Conservation (phyloP, 2,329 filamentous ascomycete species). For the Thelonectria rubi region DNA sequence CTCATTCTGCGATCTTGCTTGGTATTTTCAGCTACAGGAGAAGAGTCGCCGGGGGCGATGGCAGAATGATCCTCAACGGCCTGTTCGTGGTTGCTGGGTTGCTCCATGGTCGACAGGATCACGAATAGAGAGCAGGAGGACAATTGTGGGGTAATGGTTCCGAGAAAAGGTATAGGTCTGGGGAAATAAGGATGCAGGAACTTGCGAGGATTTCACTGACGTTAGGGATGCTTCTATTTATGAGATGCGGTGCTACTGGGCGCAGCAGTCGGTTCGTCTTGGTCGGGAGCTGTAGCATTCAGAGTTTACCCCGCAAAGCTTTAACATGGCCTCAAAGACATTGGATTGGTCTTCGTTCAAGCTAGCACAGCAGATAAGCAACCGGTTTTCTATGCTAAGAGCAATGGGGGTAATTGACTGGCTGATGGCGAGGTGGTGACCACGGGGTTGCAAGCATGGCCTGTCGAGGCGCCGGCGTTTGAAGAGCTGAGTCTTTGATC, state of each 20-base stretch:
- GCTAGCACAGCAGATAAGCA: background rate
- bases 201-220: background rate
- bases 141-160: background rate
- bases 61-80: constrained; percentile 35
- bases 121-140: background rate
- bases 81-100: constrained; percentile 38
- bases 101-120: constrained; percentile 34
- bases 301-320: constrained; percentile 43
- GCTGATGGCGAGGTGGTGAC: background rate
- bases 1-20: constrained; percentile 50
- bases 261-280: background rate
- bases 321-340: constrained; percentile 19
- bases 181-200: background rate
- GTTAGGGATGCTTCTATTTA: background rate
- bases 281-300: constrained; percentile 8
- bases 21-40: constrained; percentile 35
- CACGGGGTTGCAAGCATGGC: background rate
- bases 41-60: constrained; percentile 43
- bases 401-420: constrained; percentile 11
- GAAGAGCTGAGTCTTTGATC: constrained; percentile 34
- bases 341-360: constrained; percentile 7
- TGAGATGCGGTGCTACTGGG: background rate
- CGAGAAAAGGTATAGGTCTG: background rate
- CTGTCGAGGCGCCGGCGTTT: background rate
- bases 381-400: constrained; percentile 4